phyloP scores from a whole-genome alignment of 2,329 filamentous ascomycete genomes.

The Neophaeococcomyces aloes region DNA sequence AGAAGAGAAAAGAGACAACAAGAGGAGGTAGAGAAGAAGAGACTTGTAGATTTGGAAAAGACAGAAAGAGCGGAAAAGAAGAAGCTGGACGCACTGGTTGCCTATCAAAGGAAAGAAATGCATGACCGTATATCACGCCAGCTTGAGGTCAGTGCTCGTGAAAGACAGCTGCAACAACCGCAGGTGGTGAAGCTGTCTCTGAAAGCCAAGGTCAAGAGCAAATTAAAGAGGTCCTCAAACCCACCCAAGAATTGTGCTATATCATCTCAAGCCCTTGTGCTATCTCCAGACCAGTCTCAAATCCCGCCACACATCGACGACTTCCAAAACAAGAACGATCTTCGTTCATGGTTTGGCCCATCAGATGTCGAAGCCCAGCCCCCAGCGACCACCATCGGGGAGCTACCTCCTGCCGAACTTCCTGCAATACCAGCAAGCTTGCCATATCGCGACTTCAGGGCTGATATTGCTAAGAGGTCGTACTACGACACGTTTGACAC shows the following conservation, averaged over 20 bases:
- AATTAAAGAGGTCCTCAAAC: not conserved
- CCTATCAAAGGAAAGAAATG: conserved; percentile 6
- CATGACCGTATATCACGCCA: conserved; percentile 7
- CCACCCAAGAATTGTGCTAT: not conserved
- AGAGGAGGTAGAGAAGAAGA: conserved; percentile 11
- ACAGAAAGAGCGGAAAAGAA: conserved; percentile 15
- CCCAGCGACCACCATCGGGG: not conserved
- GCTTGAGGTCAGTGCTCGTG: conserved; percentile 3
- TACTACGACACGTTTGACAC: conserved; percentile 2
- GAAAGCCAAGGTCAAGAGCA: conserved; percentile 3
- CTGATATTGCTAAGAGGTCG: not conserved
- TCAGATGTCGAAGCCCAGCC: conserved; percentile 5
- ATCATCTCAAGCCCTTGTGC: not conserved
- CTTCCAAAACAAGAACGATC: conserved; percentile 9
- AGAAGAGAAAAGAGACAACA: conserved; percentile 13
- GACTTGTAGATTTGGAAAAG: conserved; percentile 10
- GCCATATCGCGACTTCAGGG: conserved; percentile 5
- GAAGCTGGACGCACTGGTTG: conserved; percentile 3
- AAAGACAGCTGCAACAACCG: not conserved
- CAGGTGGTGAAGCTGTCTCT: not conserved
- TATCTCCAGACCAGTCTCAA: not conserved
- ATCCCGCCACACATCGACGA: conserved; percentile 7
- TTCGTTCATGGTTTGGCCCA: conserved; percentile 3
- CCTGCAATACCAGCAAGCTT: not conserved
- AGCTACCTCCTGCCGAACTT: conserved; percentile 11